Conservation (phyloP, 805 yeast genomes). For the Kregervanrija fluxuum region DNA sequence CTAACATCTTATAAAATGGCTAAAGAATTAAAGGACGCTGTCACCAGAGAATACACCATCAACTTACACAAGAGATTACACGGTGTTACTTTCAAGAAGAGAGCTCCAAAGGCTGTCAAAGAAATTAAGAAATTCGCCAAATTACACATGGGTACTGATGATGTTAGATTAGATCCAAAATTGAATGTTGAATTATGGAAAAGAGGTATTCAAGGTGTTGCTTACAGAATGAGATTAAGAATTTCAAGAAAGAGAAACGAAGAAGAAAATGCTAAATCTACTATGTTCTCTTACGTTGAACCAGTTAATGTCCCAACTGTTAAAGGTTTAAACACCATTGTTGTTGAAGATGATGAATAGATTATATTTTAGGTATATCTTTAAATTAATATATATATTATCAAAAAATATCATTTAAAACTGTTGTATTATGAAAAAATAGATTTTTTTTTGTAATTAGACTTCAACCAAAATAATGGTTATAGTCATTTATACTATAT, state of each 20-base stretch:
- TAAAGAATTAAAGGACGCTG: slow-evolving; percentile 91
- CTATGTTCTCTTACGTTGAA: slow-evolving; percentile 96
- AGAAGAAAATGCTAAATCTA: slow-evolving; percentile 98
- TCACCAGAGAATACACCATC: slow-evolving; percentile 99
- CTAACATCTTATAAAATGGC: slow-evolving; percentile 25
- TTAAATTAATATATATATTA: not conserved
- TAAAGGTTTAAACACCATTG: slow-evolving; percentile 97
- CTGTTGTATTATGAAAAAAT: not conserved
- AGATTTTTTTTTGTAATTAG: too few relatives aligned
- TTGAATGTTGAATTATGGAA: slow-evolving; percentile 98
- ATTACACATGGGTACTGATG: slow-evolving; percentile 98
- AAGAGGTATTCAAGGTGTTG: slow-evolving; percentile 99
- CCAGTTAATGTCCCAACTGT: slow-evolving; percentile 89
- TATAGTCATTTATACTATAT: too few relatives aligned
- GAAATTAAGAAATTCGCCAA: slow-evolving; percentile 98
- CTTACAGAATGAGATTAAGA: slow-evolving; percentile 96
- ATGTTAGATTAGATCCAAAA: slow-evolving; percentile 98
- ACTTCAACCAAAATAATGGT: too few relatives aligned
- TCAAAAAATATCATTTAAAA: not conserved
- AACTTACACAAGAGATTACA: slow-evolving; percentile 98
- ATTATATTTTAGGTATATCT: slow-evolving; percentile 8
- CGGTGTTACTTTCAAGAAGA: slow-evolving; percentile 98
- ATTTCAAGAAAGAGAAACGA: slow-evolving; percentile 97
- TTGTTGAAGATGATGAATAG: slow-evolving; percentile 64
- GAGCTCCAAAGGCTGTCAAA: slow-evolving; percentile 99